Base-by-base conservation (phyloP, 208 protist species). In the Acanthamoeba lenticulata region DNA sequence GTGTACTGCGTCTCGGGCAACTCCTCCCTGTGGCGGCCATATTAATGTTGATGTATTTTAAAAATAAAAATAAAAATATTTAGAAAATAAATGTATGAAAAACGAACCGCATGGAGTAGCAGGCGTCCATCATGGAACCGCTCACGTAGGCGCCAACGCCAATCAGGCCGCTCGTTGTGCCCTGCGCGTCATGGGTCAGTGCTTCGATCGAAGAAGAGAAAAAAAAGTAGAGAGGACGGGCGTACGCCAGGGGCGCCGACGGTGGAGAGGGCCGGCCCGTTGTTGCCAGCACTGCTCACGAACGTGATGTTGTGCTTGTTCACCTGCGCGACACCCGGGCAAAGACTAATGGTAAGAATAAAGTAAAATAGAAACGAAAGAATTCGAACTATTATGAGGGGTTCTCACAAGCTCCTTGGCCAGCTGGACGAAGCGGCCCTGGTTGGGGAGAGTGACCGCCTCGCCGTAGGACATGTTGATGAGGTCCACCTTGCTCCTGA, bases 391-490 rank as follows among this genome's bases (percentile, higher is more conserved):
- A n/a, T n/a, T 57, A 57, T 9, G 49, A 9, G 19, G 49, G 49
- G 19, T 57, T 57, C 13, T 57, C 13, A 24, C 49, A 57, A 85
- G 52, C 24, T 95, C 57, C n/a, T 62, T 79, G 69, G 89, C 74
- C 17, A 96, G 69, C 55, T 96, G 83, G 15, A 77, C 49, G 47
- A 97, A 94, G 72, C 95, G 88, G 15, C 96, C 96, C 24, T 60
- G 49, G 69, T 97, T 95, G 36, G 83, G 90, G 47, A 95, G 4
- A 13, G 36, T 47, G 27, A 55, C 67, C 1, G 44, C 47, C 90
- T 97, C 97, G 40, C 96, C 97, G 74, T 95, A 98, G 40, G 36
- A 91, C 95, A 98, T 95, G 94, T 98, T 98, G 86, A 97, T 96
- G 17, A 98, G 62, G 40, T 97, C 60, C 52, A 60, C 81, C 6